phyloP scores from a whole-genome alignment of 2,329 filamentous ascomycete genomes.

The Diaporthe sp. region DNA sequence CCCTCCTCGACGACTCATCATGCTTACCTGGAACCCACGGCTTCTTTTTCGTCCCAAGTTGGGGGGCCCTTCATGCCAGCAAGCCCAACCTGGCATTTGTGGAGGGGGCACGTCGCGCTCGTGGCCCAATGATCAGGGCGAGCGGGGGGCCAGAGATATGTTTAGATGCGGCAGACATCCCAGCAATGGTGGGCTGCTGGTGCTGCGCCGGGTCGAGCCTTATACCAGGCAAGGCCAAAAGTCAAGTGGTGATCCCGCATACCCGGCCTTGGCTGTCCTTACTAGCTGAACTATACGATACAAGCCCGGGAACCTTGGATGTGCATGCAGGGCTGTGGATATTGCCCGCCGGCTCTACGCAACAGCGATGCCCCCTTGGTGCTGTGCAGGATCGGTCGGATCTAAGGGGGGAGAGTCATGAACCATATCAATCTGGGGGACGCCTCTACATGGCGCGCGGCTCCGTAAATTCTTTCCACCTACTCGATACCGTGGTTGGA shows the following conservation, averaged over 20 bases:
- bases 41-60: slow-evolving; percentile 22
- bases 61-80: background rate
- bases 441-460: background rate
- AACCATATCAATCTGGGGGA: background rate
- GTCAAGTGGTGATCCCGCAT: slow-evolving; percentile 13
- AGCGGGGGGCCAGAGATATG: slow-evolving; percentile 1
- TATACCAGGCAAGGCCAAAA: background rate
- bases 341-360: slow-evolving; percentile 1
- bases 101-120: background rate
- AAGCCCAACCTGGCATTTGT: background rate
- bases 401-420: slow-evolving; percentile 2
- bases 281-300: slow-evolving; percentile 15
- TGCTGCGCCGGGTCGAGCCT: slow-evolving; percentile 4
- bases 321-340: background rate
- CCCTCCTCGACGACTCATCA: background rate
- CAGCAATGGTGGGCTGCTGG: background rate
- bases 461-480: background rate
- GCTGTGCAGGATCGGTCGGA: background rate
- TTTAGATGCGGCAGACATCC: slow-evolving; percentile 22
- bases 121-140: background rate
- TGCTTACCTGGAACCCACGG: background rate
- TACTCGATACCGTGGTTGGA: background rate
- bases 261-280: slow-evolving; percentile 19
- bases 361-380: background rate
- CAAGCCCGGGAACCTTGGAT: background rate